Evolutionary conservation across 176 grass and related monocot genomes (phyloP), one percentile per base, ranked within the genome.

Genomic region (Bonia amplexicaulis): DNA sequence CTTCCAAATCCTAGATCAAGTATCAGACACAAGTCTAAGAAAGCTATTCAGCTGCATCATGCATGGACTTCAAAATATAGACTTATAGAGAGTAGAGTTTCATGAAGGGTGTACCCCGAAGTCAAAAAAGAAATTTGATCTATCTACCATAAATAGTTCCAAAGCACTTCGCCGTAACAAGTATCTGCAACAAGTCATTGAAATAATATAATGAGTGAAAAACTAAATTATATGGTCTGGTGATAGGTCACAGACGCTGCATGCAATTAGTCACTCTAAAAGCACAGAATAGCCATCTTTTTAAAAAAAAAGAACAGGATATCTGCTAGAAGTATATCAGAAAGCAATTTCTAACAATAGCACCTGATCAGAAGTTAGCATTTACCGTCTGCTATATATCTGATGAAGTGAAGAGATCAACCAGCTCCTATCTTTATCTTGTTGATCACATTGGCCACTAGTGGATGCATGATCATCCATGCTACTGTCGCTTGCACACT

Each of bases 61-160:
- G 47, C 54, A 82, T 80, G 35, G 2, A 66, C 74, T 52, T 86
- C 49, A 77, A 88, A 55, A 7, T 60, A 57, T 3, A 69, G 11
- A 47, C 23, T 62, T 62, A 61, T 61, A 27, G 12, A 57, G 47
- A 73, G 61, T 80, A 60, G 59, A 51, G 74, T 80, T 66, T 80
- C 6, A 42, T 80, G 6, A 83, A 83, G 59, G 16, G 66, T 59
- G 33, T 98, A 98, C 96, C 93, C 90, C 90, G 49, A 95, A 98
- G 80, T 98, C 96, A 87, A 98, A 95, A 87, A 98, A 98, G 85
- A 92, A 98, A 82, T 95, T 98, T 20, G 96, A 98, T 35, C 96
- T 90, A 78, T 98, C 96, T 68, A 98, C 86, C 96, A 98, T 98
- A 84, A 98, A 98, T 78, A 98, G 77, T 88, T 98, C 96, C 91